phyloP scores from a whole-genome alignment of 805 yeast species.

The Starmerella floris region DNA sequence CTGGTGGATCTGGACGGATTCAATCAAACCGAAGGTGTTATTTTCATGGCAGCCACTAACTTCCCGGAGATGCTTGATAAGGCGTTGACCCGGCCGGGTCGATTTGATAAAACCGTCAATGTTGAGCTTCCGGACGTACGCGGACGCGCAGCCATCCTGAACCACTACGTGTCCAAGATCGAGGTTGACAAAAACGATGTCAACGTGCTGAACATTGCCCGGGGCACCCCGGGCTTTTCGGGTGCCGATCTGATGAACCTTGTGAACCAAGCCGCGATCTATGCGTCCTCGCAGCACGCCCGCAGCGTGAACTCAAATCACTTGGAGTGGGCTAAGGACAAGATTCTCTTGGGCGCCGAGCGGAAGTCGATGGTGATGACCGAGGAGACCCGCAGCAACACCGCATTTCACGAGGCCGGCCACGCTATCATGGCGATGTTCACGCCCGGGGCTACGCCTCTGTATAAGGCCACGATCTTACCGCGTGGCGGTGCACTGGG shows the following conservation, averaged over 20 bases:
- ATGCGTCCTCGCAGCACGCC: conserved; percentile 88
- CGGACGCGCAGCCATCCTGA: conserved; percentile 85
- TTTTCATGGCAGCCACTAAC: conserved; percentile 95
- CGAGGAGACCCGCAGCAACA: conserved; percentile 81
- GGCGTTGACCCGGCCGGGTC: conserved; percentile 95
- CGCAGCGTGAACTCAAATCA: conserved; percentile 79
- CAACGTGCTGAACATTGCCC: conserved; percentile 78
- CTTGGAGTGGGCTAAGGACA: conserved; percentile 98
- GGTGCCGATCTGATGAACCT: conserved; percentile 95
- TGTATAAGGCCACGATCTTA: conserved; percentile 90
- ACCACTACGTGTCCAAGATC: conserved; percentile 82
- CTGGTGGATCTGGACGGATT: conserved; percentile 89
- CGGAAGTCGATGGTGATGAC: conserved; percentile 95
- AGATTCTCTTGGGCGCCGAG: conserved; percentile 95
- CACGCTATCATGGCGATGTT: conserved; percentile 97
- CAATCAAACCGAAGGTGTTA: conserved; percentile 82
- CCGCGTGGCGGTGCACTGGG: conserved; percentile 97
- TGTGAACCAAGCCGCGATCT: conserved; percentile 95
- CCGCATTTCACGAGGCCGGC: conserved; percentile 98
- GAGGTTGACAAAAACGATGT: conserved; percentile 65
- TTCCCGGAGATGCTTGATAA: conserved; percentile 95
- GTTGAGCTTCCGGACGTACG: conserved; percentile 97
- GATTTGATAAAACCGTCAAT: conserved; percentile 89
- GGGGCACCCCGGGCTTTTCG: conserved; percentile 96
- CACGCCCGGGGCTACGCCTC: conserved; percentile 85